These are phyloP conservation scores for Podosphaera aphanis DNA, from an alignment of 2,329 filamentous ascomycete species.

Conservation along the genomic window DNA sequence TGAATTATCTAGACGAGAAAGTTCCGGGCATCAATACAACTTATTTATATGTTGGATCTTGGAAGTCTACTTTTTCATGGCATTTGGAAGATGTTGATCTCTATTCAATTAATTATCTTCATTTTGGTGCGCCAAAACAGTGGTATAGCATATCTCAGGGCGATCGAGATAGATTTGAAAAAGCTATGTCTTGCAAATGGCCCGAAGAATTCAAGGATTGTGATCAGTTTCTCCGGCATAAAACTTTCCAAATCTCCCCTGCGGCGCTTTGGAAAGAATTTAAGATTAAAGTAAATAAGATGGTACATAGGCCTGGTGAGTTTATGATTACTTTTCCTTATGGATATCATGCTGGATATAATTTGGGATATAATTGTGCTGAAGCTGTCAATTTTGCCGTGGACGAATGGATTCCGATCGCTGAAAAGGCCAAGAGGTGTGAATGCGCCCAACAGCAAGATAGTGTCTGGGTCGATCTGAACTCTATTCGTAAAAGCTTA, in stretches of 20 bases:
- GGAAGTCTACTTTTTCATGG: conserved; percentile 98
- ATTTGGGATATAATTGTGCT: conserved; percentile 93
- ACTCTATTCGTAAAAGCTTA: conserved; percentile 83
- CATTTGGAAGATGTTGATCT: conserved; percentile 95
- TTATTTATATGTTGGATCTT: conserved; percentile 96
- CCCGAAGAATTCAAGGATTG: conserved; percentile 86
- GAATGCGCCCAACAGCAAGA: conserved; percentile 87
- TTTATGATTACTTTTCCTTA: conserved; percentile 98
- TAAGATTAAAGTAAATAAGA: conserved; percentile 86
- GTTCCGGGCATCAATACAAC: conserved; percentile 95
- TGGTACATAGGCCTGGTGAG: conserved; percentile 87
- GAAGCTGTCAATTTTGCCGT: conserved; percentile 97
- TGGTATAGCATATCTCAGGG: conserved; percentile 99
- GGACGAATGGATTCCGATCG: conserved; percentile 85
- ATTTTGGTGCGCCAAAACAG: conserved; percentile 95
- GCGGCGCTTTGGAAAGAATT: conserved; percentile 68
- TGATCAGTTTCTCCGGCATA: conserved; percentile 87
- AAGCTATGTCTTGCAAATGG: conserved; percentile 89
- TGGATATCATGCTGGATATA: conserved; percentile 94
- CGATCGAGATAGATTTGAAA: conserved; percentile 78
- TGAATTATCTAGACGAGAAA: conserved; percentile 85
- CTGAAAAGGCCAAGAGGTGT: conserved; percentile 87
- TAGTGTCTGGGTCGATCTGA: conserved; percentile 94
- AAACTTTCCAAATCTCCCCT: conserved; percentile 89
- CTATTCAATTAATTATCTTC: conserved; percentile 98